Conservation (phyloP, 352 stramenopile genomes). For the Phytophthora colocasiae region DNA sequence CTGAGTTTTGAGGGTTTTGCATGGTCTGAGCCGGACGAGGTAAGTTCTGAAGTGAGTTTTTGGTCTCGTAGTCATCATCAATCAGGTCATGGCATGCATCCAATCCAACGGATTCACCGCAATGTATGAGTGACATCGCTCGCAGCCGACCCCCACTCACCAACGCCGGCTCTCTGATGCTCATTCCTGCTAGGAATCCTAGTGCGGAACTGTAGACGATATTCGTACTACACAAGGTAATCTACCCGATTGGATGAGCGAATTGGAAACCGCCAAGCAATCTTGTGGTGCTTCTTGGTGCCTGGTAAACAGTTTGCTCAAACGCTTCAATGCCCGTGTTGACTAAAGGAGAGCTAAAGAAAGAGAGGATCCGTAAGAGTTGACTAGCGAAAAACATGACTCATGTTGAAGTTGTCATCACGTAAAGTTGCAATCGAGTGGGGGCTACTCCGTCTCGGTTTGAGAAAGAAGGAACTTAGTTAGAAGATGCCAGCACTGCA, state of each 20-base stretch:
- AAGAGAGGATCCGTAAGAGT: neutral
- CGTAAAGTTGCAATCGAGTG: neutral
- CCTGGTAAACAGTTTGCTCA: neutral
- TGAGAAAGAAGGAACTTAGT: constrained; percentile 9
- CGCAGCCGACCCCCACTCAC: constrained; percentile 8
- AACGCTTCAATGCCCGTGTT: neutral
- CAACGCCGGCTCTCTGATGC: constrained; percentile 21
- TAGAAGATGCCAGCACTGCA: constrained; percentile 20
- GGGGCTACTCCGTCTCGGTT: neutral
- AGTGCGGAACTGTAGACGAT: too few species aligned
- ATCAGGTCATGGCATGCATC: constrained; percentile 13
- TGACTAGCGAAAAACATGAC: constrained; percentile 15
- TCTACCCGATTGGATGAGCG: constrained; percentile 23
- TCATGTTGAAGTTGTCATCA: constrained; percentile 15
- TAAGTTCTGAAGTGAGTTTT: constrained; percentile 25
- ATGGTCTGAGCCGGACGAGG: constrained; percentile 17
- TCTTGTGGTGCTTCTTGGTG: constrained; percentile 6
- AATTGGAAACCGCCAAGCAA: constrained; percentile 3
- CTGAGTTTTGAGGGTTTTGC: constrained; percentile 10
- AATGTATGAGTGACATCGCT: constrained; percentile 4
- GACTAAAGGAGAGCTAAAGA: too few species aligned
- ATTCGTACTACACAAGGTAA: constrained; percentile 3
- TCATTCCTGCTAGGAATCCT: neutral
- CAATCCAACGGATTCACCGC: constrained; percentile 15
- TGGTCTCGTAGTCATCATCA: constrained; percentile 24